Conservation (phyloP, 306 rosid genomes). For the Crotalaria pallida region DNA sequence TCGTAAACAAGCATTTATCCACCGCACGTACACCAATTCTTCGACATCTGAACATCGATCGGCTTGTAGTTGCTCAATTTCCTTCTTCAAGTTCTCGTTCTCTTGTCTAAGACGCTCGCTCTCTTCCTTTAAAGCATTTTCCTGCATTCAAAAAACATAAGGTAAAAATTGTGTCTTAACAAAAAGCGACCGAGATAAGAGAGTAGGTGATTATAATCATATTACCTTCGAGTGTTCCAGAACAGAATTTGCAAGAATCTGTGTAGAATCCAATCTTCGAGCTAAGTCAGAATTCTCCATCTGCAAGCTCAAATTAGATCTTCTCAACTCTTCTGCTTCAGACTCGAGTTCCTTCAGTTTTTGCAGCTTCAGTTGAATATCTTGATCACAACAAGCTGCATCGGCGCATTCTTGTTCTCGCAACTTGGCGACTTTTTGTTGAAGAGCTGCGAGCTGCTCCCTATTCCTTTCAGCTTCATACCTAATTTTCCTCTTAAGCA, state of each 20-base stretch:
- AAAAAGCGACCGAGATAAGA: neutral
- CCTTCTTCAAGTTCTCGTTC: constrained; percentile 40
- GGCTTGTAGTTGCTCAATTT: constrained; percentile 59
- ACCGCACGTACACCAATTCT: constrained; percentile 74
- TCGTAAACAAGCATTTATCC: constrained; percentile 89
- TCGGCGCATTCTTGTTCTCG: constrained; percentile 46
- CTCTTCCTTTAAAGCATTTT: constrained; percentile 40
- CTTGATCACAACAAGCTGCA: constrained; percentile 24
- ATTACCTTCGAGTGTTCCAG: constrained; percentile 55
- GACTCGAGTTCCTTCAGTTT: constrained; percentile 48
- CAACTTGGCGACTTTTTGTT: constrained; percentile 49
- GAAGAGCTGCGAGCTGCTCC: constrained; percentile 49
- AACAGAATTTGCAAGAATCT: constrained; percentile 64
- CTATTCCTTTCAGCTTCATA: constrained; percentile 54
- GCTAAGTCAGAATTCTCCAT: constrained; percentile 57
- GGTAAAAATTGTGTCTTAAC: neutral
- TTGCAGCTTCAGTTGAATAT: constrained; percentile 41
- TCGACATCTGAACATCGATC: constrained; percentile 70
- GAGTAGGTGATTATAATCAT: neutral
- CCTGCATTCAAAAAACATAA: constrained; percentile 33
- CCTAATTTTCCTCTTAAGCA: constrained; percentile 52
- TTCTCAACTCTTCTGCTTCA: constrained; percentile 50
- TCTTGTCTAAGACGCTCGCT: constrained; percentile 37
- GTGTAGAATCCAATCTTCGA: constrained; percentile 66
- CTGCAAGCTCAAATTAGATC: constrained; percentile 48